Evolutionary conservation across 1,284 basidiomycete genomes (phyloP).

Genomic region (Meripilus lineatus): DNA sequence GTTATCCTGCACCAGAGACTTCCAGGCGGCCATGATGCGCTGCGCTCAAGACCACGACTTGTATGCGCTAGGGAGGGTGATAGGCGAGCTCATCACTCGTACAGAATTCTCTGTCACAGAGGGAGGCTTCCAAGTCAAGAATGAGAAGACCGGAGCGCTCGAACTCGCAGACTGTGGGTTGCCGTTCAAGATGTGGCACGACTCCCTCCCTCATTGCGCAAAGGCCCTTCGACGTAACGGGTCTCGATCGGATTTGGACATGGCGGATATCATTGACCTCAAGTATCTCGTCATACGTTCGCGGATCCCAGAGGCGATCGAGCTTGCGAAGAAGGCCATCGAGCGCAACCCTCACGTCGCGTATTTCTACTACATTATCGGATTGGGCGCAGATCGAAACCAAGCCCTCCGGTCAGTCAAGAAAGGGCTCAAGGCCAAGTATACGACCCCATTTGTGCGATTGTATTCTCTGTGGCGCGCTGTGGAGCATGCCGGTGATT

Average conservation of each 20-base stretch:
- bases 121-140: conserved; percentile 43
- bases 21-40: conserved; percentile 47
- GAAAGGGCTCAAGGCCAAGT: conserved; percentile 47
- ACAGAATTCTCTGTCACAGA: conserved; percentile 58
- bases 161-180: conserved; percentile 42
- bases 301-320: conserved; percentile 39
- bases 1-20: conserved; percentile 33
- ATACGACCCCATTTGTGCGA: conserved; percentile 26
- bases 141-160: conserved; percentile 36
- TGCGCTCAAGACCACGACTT: conserved; percentile 43
- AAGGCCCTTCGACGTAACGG: conserved; percentile 41
- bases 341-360: conserved; percentile 49
- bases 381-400: conserved; percentile 20
- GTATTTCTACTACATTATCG: conserved; percentile 56
- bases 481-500: conserved; percentile 50
- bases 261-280: conserved; percentile 57
- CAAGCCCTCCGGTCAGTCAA: conserved; percentile 43
- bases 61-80: conserved; percentile 41
- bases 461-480: conserved; percentile 51
- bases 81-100: conserved; percentile 44
- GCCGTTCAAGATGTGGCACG: conserved; percentile 52
- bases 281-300: conserved; percentile 46
- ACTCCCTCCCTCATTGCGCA: conserved; percentile 51
- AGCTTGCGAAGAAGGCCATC: conserved; percentile 38
- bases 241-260: conserved; percentile 35